Base-by-base conservation (phyloP, 352 stramenopile genomes). In the Globisporangium emineosum region DNA sequence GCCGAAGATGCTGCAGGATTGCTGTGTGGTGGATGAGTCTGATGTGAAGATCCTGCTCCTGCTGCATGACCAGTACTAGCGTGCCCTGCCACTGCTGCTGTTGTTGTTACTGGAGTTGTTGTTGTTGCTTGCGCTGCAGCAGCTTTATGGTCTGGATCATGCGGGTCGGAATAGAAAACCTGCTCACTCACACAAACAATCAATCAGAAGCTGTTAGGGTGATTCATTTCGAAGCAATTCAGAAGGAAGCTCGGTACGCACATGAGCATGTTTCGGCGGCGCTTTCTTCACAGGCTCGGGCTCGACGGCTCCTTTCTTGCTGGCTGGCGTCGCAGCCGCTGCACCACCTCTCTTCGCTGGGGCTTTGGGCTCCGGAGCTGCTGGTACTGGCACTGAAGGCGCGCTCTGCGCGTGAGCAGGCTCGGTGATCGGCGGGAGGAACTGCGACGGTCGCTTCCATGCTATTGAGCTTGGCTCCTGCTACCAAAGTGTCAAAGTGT, bases 391-490 rank as follows among this genome's bases (percentile, higher is more conserved):
- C 19, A 66, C 58, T 21, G 63, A 37, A 6, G 70, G 45, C 5
- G 57, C 5, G 19, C 29, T 42, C 9, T 52, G 35, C 3, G 70
- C 53, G 12, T 61, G 52, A 0, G 64, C 60, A 1, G 68, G 45
- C 27, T 88, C 79, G 3, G 76, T 53, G 42, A 91, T 79, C 3
- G 66, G 65, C 15, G 82, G 71, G 3, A 93, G 59, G 37, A 89
- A 90, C 29, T 91, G 68, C 25, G 67, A 65, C 13, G 82, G 84
- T 0, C 84, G 76, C 62, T 89, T 91, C 82, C 84, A 93, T n/a
- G 55, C 64, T 19, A 89, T 71, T 2, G 42, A 21, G 6, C 53
- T 47, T 6, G 55, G 60, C 6, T 43, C 37, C 21, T 61, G 30
- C 3, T 29, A 27, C 2, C 17, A 47, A 45, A n/a, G 15, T 45